Conservation (phyloP, 768 basidiomycete species). For the Kwoniella heveanensis region DNA sequence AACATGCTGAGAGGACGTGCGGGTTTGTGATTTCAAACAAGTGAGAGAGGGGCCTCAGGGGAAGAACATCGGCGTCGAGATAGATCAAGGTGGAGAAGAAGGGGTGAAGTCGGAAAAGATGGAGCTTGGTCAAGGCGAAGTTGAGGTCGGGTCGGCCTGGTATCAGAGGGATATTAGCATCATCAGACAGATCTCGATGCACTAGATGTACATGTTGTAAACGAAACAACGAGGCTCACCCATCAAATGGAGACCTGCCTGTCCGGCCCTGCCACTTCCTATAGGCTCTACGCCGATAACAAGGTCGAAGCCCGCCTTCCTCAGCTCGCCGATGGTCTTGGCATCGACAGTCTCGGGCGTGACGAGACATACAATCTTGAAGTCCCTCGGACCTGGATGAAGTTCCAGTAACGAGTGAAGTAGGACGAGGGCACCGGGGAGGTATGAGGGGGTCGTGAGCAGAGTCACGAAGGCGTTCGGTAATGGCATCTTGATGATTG, state of each 20-base stretch:
- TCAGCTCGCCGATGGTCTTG: constrained; percentile 72
- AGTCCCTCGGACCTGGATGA: constrained; percentile 63
- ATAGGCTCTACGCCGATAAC: constrained; percentile 93
- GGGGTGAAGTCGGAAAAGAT: constrained; percentile 77
- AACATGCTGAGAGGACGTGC: constrained; percentile 81
- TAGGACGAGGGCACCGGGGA: constrained; percentile 86
- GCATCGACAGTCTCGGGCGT: constrained; percentile 93
- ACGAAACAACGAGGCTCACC: no score
- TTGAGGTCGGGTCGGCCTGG: constrained; percentile 91
- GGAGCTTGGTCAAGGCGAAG: constrained; percentile 92
- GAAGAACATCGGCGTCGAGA: constrained; percentile 59
- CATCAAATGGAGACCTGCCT: constrained; percentile 71
- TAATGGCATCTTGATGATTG: constrained; percentile 22
- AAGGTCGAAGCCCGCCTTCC: constrained; percentile 71
- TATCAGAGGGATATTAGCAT: constrained; percentile 5
- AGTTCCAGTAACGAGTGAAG: constrained; percentile 74
- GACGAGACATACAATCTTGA: constrained; percentile 80
- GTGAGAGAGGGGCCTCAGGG: constrained; percentile 72
- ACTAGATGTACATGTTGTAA: no score
- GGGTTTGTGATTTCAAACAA: constrained; percentile 73
- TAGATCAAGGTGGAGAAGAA: constrained; percentile 54
- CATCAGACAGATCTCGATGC: no score
- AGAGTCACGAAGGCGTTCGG: constrained; percentile 79
- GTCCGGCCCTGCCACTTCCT: constrained; percentile 63
- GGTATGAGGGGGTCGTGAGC: constrained; percentile 85